Evolutionary conservation across 2,329 filamentous ascomycete genomes (phyloP).

Genomic region (Parastagonospora nodorum): DNA sequence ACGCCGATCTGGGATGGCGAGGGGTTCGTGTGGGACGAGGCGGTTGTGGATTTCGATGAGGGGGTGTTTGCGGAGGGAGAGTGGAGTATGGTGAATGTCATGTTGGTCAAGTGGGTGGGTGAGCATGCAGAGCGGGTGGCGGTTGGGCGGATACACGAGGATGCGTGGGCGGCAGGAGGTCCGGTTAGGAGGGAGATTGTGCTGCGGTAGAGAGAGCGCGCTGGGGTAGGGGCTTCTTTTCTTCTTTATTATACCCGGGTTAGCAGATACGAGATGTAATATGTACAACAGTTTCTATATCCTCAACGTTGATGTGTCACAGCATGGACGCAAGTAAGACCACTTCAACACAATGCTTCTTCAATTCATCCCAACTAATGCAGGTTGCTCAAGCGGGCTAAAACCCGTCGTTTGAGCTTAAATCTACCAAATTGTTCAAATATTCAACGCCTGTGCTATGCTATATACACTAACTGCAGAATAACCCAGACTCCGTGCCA

Average conservation of each 20-base stretch:
- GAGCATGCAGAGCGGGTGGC: conserved; percentile 34
- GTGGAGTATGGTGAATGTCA: conserved; percentile 42
- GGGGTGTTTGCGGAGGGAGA: conserved; percentile 22
- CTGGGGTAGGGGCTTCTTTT: too few relatives aligned
- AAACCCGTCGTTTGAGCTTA: not conserved
- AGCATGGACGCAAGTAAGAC: too few relatives aligned
- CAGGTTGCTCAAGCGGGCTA: not conserved
- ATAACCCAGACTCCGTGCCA: not conserved
- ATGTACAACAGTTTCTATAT: too few relatives aligned
- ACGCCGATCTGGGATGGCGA: conserved; percentile 39
- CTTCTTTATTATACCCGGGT: too few relatives aligned
- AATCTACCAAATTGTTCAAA: not conserved
- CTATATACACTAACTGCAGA: not conserved
- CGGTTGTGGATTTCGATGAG: conserved; percentile 34
- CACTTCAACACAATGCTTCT: too few relatives aligned
- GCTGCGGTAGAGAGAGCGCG: conserved; percentile 16
- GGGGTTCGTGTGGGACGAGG: conserved; percentile 34
- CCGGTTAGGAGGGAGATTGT: conserved; percentile 32
- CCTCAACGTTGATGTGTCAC: too few relatives aligned
- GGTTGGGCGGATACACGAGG: conserved; percentile 40
- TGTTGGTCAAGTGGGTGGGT: conserved; percentile 38
- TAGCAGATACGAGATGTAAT: too few relatives aligned
- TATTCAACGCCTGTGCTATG: conserved; percentile 1
- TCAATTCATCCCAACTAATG: too few relatives aligned
- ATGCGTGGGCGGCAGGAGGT: conserved; percentile 28